These are phyloP conservation scores for Rhizophora apiculata DNA, from an alignment of 345 rosid genomes.

Conservation along the genomic window DNA sequence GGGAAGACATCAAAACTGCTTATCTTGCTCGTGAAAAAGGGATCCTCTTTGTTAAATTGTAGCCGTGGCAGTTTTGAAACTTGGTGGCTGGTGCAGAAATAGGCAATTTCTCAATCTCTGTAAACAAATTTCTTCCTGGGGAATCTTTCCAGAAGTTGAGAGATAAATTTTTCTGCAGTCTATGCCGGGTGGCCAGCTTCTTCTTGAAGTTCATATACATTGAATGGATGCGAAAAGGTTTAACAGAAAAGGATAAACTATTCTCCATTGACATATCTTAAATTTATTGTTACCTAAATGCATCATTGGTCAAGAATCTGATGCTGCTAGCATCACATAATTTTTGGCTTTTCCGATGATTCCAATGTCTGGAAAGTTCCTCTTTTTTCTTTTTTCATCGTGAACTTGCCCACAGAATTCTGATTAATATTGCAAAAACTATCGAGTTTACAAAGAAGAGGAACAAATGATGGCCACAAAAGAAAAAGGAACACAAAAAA, in stretches of 20 bases:
- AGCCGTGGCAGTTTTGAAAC: background rate
- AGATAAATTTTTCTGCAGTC: background rate
- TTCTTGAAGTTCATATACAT: constrained; percentile 15
- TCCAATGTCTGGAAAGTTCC: constrained; percentile 3
- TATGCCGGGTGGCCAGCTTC: constrained; percentile 14
- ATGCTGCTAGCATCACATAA: constrained; percentile 21
- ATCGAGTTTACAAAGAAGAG: background rate
- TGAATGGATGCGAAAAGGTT: constrained; percentile 20
- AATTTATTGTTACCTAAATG: constrained; percentile 11
- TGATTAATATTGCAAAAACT: background rate
- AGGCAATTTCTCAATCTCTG: background rate
- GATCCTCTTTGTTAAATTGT: constrained; percentile 1
- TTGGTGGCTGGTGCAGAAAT: background rate
- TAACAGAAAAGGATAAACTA: constrained; percentile 4
- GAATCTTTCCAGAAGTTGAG: constrained; percentile 30
- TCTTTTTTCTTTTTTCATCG: background rate
- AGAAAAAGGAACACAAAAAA: too few relatives aligned
- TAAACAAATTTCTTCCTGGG: background rate
- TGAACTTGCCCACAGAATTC: background rate
- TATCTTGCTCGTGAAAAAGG: constrained; percentile 10
- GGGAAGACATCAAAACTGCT: background rate
- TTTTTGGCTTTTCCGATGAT: constrained; percentile 1
- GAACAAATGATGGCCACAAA: too few relatives aligned
- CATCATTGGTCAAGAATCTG: constrained; percentile 30
- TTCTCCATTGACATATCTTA: constrained; percentile 12